Evolutionary conservation across 2,329 filamentous ascomycete species (phyloP), one percentile per base, ranked within the genome.

Genomic region (Xylariaceae sp.): DNA sequence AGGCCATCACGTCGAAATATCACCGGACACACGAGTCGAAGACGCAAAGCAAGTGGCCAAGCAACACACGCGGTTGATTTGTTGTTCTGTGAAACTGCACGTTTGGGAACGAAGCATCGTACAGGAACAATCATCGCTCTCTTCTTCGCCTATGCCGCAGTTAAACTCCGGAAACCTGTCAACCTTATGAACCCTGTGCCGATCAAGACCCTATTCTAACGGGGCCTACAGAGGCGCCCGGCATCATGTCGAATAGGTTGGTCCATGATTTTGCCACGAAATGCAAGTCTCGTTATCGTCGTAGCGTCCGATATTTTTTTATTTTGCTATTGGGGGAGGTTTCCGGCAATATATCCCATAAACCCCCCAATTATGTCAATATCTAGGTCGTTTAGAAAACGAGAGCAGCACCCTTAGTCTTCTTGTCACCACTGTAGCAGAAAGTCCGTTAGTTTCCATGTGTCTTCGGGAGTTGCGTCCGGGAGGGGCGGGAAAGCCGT

Each of bases 381-480:
- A 26, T 49, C 44, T 43, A 43, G 15, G 21, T n/a, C 41, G 47
- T 52, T 61, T 96, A 99, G 86, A 99, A 99, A 72, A 99, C 94
- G 74, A 99, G 86, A 79, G 94, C 94, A 71, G 94, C 94, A 88
- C 94, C 94, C 91, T 99, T 99, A 72, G 94, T 99, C 90, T 99
- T 99, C 92, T 99, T 99, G 88, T 99, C 94, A 86, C 94, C 94
- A 87, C 94, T 95, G 69, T 29, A 54, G 42, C 3, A 29, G 34
- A 34, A 49, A 21, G 42, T 19, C 9, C 2, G 32, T 57, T 47
- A 52, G 55, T 52, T 16, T 51, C 34, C 6, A 30, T 7, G 16
- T 16, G 3, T 22, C 21, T 26, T 10, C 19, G 13, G 43, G 34
- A 36, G 34, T 34, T 3, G 12, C 8, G 16, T n/a, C 15, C 9